Base-by-base conservation (phyloP, 2,329 filamentous ascomycete genomes). In the Calonectria multiphialidica region DNA sequence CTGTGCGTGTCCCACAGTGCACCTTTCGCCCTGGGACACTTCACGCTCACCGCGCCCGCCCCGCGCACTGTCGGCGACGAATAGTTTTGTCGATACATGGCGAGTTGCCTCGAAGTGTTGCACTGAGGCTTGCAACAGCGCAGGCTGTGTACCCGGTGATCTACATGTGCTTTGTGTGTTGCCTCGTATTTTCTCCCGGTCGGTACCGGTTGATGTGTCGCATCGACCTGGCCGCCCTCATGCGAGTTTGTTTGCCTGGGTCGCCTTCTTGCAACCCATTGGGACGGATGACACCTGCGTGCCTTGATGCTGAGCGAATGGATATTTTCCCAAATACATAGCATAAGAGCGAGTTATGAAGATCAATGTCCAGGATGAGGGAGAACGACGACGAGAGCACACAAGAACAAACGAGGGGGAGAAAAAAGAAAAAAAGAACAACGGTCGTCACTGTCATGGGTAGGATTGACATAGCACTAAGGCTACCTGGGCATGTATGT, bases 51-150 rank as follows among this genome's bases (percentile, higher is more conserved):
- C 53, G 53, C 53, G 35, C 21, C n/a, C 21, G 35, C 53, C 53
- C 35, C 37, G 53, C 21, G 33, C 53, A 59, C 37, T 40, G 15
- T 59, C 35, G 53, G 53, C 53, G 53, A 59, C 53, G 53, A 59
- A 59, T 59, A 59, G 53, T 59, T 33, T 59, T 59, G 53, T 12
- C 16, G 23, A 23, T 59, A 59, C 40, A 59, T 40, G 53, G 53
- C 15, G 35, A 59, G 53, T 40, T 59, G 35, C 53, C 35, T 59
- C 21, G 33, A 33, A 57, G 53, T 35, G 53, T 59, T 59, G 35
- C 53, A 59, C 35, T 35, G 53, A 35, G 53, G 33, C 33, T n/a
- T 59, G 21, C 23, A 21, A 59, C 23, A 16, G 53, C 28, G 50
- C 25, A 59, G 40, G 33, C 33, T 57, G 30, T 23, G 53, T 37